Evolutionary conservation across 106 monocot genomes (phyloP), one percentile per base, ranked within the genome.

Genomic region (Iris macrosiphon): DNA sequence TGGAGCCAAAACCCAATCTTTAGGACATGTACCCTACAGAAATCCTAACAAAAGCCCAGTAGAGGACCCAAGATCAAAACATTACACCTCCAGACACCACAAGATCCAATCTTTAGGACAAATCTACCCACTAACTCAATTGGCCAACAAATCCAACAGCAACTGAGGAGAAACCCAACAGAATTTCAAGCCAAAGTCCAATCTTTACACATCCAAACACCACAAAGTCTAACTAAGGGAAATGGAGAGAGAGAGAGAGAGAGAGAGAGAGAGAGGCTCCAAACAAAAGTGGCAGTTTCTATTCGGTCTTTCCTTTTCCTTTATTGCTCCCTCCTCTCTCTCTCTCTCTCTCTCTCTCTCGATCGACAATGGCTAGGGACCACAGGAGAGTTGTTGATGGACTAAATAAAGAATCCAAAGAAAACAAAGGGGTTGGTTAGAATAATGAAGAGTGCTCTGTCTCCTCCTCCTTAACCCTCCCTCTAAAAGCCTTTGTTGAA

Each of bases 261-360:
- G 17, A 40, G 18, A 1, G 22, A 13, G 1, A 4, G 17, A 40
- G 13, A 13, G 33, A 18, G 37, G 22, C 4, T 49, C 35, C 52
- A n/a, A 19, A 25, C 63, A 64, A 72, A 31, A 49, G 47, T n/a
- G 28, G 63, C 63, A 57, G 49, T 30, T 72, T 72, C 71, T 72
- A 31, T 63, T 72, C 48, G 57, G 56, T 63, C 62, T 47, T 64
- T 26, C 49, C 6, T 31, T 32, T 16, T 28, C 30, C 28, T 59
- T 26, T 23, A 15, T 31, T 63, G 9, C 4, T 12, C 1, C 6
- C 18, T 5, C 10, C 2, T 40, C 10, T 12, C 15, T 22, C 25
- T 25, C 40, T 57, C 2, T 40, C 10, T 12, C 15, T 22, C 25
- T 25, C 40, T 57, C 3, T 14, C 18, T 21, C 27, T 10, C 0